A percentile compares a stretch with the other conserved stretches of the same genome.
Evolutionary conservation across 1,284 basidiomycete species (phyloP).

Genomic region (Grifola frondosa): DNA sequence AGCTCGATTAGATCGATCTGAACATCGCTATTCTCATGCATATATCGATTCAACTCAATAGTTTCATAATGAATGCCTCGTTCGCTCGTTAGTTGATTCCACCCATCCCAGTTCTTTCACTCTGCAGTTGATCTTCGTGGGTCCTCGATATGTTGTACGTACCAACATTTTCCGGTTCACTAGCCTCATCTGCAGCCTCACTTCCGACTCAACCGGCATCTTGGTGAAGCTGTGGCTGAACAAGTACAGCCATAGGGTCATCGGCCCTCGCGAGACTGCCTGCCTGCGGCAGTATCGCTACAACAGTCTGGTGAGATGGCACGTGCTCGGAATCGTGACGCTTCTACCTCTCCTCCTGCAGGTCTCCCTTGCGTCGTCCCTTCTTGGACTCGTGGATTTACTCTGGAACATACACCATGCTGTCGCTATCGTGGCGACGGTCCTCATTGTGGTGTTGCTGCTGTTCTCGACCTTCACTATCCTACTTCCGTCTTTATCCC

Average conservation of each 20-base stretch:
- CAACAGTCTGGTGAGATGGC: slow-evolving; percentile 10
- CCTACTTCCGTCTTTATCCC: slow-evolving; percentile 7
- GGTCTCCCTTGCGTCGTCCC: slow-evolving; percentile 14
- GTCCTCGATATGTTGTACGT: slow-evolving; percentile 31
- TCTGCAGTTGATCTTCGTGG: slow-evolving; percentile 1
- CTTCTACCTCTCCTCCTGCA: slow-evolving; percentile 16
- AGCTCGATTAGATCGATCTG: slow-evolving; percentile 1
- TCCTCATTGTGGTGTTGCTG: slow-evolving; percentile 9
- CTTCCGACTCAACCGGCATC: slow-evolving; percentile 10
- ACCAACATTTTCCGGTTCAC: slow-evolving; percentile 69
- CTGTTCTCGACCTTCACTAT: slow-evolving; percentile 10
- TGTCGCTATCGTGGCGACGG: slow-evolving; percentile 9
- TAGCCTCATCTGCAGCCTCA: slow-evolving; percentile 67
- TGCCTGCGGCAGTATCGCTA: slow-evolving; percentile 14
- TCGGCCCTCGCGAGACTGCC: slow-evolving; percentile 8
- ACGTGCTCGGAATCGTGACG: slow-evolving; percentile 8
- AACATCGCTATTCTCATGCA: slow-evolving; percentile 1
- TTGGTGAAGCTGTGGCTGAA: slow-evolving; percentile 20
- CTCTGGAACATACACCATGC: slow-evolving; percentile 14
- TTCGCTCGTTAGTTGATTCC: slow-evolving; percentile 6
- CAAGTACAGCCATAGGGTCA: slow-evolving; percentile 8
- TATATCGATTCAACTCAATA: slow-evolving; percentile 5
- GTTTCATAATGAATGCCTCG: slow-evolving; percentile 2
- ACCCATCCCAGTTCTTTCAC: slow-evolving; percentile 1
- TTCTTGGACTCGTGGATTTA: slow-evolving; percentile 14